Evolutionary conservation across 768 basidiomycete species (phyloP), one percentile per base, ranked within the genome.

Genomic region (Suillus subluteus): DNA sequence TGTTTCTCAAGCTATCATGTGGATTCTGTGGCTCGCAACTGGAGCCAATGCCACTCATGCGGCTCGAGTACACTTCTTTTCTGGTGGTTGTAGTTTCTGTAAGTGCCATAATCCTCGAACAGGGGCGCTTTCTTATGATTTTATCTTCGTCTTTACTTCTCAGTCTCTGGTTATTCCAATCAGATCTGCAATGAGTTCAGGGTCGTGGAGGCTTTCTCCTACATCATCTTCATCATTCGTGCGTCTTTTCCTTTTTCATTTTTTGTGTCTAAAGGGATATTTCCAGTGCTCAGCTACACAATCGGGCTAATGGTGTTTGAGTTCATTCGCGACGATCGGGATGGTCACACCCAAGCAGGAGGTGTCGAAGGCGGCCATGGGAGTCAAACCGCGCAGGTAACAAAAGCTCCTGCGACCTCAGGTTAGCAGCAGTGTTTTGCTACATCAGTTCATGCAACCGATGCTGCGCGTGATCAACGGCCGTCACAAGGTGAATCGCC

Each of bases 21-120:
- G 75, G 72, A 62, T 82, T 37, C 68, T 83, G 35, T 84, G 79
- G 83, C 74, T 83, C 38, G 74, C 80, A 6, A 70, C 75, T 35
- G 83, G 68, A 11, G 77, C 73, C 2, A 66, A 76, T 30, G 62
- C 80, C 4, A 77, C 73, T 15, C 40, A 18, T 13, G 35, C 67
- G 12, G 13, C 41, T 2, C 58, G 21, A 8, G 7, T 1, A 7
- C 3, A 56, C 21, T 48, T 9, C 44, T 72, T 71, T 61, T 30
- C 65, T 5, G 52, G 64, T 16, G 71, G 65, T 6, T 66, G 74
- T 37, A 21, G 32, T 35, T 67, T 66, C 38, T 18, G 12, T 61
- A 37, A 67, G 35, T 3, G 68, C 18, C 0, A 32, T 71, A 58
- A 7, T 7, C 21, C 6, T 26, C 0, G 6, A 4, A 64, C 65